These are phyloP conservation scores for Phylloporus arenicola DNA, from an alignment of 768 basidiomycete genomes.

Conservation along the genomic window DNA sequence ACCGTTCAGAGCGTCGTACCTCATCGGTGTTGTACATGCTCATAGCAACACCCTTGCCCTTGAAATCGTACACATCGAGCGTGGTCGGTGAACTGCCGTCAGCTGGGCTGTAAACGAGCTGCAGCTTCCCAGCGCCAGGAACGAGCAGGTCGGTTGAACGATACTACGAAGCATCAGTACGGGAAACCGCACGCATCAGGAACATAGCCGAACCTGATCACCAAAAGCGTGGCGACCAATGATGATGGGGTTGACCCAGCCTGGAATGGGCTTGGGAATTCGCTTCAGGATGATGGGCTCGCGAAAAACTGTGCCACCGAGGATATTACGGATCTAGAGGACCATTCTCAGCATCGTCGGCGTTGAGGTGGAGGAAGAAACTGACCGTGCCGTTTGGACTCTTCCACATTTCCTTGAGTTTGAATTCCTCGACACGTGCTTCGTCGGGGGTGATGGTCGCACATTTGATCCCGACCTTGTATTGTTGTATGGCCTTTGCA, in stretches of 20 bases:
- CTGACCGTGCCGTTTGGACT: conserved; percentile 91
- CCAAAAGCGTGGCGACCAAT: conserved; percentile 98
- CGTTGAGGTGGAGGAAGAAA: conserved; percentile 9
- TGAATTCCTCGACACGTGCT: conserved; percentile 92
- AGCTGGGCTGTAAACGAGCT: conserved; percentile 82
- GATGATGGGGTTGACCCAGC: conserved; percentile 94
- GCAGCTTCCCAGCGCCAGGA: conserved; percentile 89
- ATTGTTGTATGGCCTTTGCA: conserved; percentile 88
- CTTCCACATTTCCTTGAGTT: conserved; percentile 98
- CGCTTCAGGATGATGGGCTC: conserved; percentile 91
- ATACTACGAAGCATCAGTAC: conserved; percentile 48
- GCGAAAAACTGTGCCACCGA: conserved; percentile 97
- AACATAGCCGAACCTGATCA: conserved; percentile 60
- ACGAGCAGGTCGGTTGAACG: conserved; percentile 90
- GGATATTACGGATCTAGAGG: conserved; percentile 86
- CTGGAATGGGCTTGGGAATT: conserved; percentile 91
- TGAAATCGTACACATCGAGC: conserved; percentile 90
- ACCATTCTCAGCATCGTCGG: neutral
- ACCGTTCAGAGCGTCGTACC: conserved; percentile 33
- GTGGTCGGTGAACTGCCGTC: conserved; percentile 63
- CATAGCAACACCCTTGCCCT: conserved; percentile 88
- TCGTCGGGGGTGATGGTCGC: conserved; percentile 99
- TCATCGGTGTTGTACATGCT: conserved; percentile 99
- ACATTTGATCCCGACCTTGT: conserved; percentile 98
- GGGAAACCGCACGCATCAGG: conserved; percentile 5